Percentiles rank a stretch among this genome's conserved stretches.
phyloP scores from a whole-genome alignment of 331 rosid species.

The Rhamnella rubrinervis region DNA sequence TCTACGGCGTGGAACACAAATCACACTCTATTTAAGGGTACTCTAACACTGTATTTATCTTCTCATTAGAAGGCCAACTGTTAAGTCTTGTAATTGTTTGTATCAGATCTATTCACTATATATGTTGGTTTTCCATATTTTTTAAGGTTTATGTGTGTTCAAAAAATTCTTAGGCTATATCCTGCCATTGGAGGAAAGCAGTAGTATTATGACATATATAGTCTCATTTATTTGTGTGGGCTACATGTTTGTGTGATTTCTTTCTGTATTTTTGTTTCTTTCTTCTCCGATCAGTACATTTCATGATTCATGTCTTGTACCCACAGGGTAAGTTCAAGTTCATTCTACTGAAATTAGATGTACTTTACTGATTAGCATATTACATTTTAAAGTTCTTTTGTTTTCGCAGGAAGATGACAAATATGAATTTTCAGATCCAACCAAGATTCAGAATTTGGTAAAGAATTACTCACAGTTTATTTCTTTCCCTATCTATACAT shows the following conservation, averaged over 20 bases:
- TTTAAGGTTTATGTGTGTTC: too few species aligned
- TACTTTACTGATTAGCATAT: not conserved
- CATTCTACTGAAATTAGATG: not conserved
- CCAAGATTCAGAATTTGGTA: constrained; percentile 83
- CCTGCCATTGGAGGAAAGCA: too few species aligned
- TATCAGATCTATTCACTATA: not conserved
- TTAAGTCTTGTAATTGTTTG: too few species aligned
- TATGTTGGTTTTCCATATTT: not conserved
- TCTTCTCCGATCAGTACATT: too few species aligned
- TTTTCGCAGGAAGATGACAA: constrained; percentile 78
- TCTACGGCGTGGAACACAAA: constrained; percentile 87
- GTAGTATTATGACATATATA: too few species aligned
- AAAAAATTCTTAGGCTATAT: too few species aligned
- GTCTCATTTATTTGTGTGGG: not conserved
- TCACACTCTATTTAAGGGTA: constrained; percentile 83
- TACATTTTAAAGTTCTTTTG: constrained; percentile 2
- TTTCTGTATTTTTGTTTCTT: too few species aligned
- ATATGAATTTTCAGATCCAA: constrained; percentile 89
- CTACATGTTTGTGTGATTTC: not conserved
- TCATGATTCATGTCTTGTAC: too few species aligned
- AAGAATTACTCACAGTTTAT: constrained; percentile 97
- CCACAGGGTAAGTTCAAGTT: not conserved
- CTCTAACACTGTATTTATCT: constrained; percentile 21
- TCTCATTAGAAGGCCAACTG: not conserved
- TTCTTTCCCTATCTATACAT: constrained; percentile 93